Percentiles rank a stretch among this genome's conserved stretches.
phyloP scores from a whole-genome alignment of 2,329 filamentous ascomycete genomes.

The Fusarium camptoceras region DNA sequence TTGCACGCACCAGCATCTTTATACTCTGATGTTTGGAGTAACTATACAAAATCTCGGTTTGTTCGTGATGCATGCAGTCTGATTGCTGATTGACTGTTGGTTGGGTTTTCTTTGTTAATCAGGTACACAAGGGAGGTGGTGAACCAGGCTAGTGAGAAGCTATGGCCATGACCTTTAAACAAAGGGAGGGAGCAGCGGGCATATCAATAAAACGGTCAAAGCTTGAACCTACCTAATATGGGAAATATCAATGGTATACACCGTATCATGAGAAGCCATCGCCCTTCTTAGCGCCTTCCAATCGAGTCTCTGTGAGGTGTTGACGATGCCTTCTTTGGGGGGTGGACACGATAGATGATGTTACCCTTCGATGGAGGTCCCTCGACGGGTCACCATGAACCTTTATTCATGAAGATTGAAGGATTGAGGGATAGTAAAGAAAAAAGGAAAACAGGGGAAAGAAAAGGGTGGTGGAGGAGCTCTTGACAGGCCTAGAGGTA shows the following conservation, averaged over 20 bases:
- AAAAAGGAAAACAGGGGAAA: background rate
- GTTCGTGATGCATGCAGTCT: background rate
- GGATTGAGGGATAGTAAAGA: too few relatives aligned
- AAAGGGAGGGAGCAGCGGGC: background rate
- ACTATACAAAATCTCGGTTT: rapidly evolving
- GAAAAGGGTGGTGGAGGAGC: too few relatives aligned
- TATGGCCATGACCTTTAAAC: background rate
- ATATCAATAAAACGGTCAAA: background rate
- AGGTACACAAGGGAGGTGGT: background rate
- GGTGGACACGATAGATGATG: background rate
- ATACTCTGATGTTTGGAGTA: background rate
- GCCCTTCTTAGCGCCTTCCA: background rate
- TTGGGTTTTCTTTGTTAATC: conserved; percentile 6
- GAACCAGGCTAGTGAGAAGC: background rate
- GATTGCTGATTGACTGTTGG: background rate
- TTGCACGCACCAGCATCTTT: background rate
- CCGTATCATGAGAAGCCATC: background rate
- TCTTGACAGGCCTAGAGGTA: background rate
- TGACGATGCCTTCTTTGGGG: background rate
- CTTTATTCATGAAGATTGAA: background rate
- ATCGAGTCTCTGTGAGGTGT: background rate
- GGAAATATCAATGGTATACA: background rate
- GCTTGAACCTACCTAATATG: too few relatives aligned
- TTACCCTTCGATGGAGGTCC: background rate
- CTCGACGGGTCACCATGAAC: background rate